phyloP scores from a whole-genome alignment of 2,329 filamentous ascomycete species.

The Penicillium sp. region DNA sequence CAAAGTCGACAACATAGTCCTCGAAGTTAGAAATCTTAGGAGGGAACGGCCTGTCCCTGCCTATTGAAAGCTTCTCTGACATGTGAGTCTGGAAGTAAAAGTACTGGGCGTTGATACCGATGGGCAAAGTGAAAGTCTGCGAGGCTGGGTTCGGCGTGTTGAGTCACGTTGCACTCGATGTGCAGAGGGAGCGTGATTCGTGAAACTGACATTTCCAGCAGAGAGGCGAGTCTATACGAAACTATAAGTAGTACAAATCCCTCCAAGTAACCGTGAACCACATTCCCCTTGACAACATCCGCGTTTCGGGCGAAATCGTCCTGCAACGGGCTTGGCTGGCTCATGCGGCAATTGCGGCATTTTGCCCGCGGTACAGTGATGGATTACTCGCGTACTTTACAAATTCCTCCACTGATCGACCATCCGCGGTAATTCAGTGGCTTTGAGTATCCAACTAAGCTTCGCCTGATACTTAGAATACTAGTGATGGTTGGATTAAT shows the following conservation, averaged over 20 bases:
- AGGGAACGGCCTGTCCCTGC: constrained; percentile 51
- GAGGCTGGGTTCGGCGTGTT: not conserved
- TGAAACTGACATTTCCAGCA: not conserved
- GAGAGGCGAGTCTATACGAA: not conserved
- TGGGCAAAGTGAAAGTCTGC: not conserved
- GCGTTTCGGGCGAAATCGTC: not conserved
- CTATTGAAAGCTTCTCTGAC: constrained; percentile 15
- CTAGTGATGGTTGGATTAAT: no score
- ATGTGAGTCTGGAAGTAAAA: not conserved
- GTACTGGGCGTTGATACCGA: no score
- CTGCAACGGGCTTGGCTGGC: not conserved
- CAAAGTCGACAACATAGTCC: constrained; percentile 58
- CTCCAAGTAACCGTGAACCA: not conserved
- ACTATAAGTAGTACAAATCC: not conserved
- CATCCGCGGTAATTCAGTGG: not conserved
- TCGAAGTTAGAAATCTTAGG: constrained; percentile 50
- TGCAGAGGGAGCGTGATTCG: not conserved
- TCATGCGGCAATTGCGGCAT: constrained; percentile 7
- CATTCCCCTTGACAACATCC: not conserved
- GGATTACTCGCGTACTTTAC: no score
- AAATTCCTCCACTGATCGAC: not conserved
- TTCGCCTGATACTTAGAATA: not conserved
- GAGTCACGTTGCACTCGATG: not conserved
- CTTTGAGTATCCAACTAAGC: not conserved
- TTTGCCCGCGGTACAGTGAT: not conserved